A percentile compares a stretch with the other conserved stretches of the same genome.
These are phyloP conservation scores for Fusarium sp. DNA, from an alignment of 2,329 filamentous ascomycete genomes.

Conservation along the genomic window DNA sequence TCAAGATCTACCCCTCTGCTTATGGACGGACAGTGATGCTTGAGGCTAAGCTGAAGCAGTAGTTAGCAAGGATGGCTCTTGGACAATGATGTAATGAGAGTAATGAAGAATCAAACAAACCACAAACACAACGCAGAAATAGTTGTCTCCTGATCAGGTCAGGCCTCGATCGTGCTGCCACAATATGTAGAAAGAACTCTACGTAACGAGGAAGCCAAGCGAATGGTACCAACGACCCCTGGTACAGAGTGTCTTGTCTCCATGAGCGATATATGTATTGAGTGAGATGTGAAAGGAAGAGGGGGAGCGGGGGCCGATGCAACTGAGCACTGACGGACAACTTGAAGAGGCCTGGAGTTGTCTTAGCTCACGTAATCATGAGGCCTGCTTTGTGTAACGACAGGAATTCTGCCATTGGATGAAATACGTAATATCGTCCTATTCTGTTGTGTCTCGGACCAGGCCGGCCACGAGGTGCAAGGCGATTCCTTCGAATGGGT, in stretches of 20 bases:
- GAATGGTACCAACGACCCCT: not conserved
- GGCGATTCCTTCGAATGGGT: not conserved
- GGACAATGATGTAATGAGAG: not conserved
- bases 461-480: not conserved
- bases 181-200: not conserved
- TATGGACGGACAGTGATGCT: constrained; percentile 49
- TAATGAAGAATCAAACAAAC: not conserved
- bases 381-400: not conserved
- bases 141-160: not conserved
- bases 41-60: constrained; percentile 44
- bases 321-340: not conserved
- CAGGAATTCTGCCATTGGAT: not conserved
- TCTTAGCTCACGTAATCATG: not conserved
- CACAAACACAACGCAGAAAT: not conserved
- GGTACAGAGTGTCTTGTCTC: not conserved
- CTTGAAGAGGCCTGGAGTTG: not conserved
- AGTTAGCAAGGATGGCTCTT: not conserved
- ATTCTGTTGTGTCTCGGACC: too few relatives aligned
- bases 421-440: not conserved
- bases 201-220: not conserved
- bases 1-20: constrained; percentile 47
- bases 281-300: not conserved
- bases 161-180: not conserved
- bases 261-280: not conserved
- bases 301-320: not conserved